Base-by-base conservation (phyloP, 2,329 filamentous ascomycete species). In the Dactylonectria macrodidyma region DNA sequence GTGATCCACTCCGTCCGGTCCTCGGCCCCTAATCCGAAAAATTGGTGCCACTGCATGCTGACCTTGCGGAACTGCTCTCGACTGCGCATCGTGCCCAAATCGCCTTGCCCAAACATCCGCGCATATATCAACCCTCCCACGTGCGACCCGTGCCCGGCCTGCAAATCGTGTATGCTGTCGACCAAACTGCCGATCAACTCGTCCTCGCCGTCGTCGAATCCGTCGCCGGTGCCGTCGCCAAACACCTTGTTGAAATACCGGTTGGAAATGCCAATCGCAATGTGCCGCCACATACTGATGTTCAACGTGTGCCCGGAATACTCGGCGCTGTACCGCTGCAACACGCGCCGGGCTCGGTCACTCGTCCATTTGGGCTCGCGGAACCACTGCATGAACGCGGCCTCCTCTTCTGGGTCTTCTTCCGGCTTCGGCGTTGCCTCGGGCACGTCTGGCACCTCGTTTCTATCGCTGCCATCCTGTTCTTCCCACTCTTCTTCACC, bases 381-480 rank as follows among this genome's bases (percentile, higher is more conserved):
- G n/a, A 57, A 57, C 54, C 34, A 57, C 19, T 57, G 8, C 30
- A 57, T 57, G 46, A 57, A 57, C 26, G 22, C 33, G 3, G 30
- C 36, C 36, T 38, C 36, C 8, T 38, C 36, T 10, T 38, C 12
- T 14, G 3, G 36, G 8, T 38, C 36, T 9, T 38, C 36, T 38
- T 38, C 12, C 10, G 5, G 3, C 36, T 14, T 38, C 12, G 8
- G 36, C n/a, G n/a, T n/a, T n/a, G n/a, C n/a, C n/a, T n/a, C n/a
- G n/a, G n/a, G 33, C 10, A 38, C 8, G 10, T 38, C 36, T 38
- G 8, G 36, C 36, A 11, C 36, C 12, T 38, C 12, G 10, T 38
- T 9, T 38, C 26, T 7, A 4, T 30, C 3, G 7, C 26, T 7
- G 3, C 51, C 34, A 30, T 7, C 26, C 7, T 30, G 7, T 7